Evolutionary conservation across 345 rosid species (phyloP).

Genomic region (Euphorbia lathyris): DNA sequence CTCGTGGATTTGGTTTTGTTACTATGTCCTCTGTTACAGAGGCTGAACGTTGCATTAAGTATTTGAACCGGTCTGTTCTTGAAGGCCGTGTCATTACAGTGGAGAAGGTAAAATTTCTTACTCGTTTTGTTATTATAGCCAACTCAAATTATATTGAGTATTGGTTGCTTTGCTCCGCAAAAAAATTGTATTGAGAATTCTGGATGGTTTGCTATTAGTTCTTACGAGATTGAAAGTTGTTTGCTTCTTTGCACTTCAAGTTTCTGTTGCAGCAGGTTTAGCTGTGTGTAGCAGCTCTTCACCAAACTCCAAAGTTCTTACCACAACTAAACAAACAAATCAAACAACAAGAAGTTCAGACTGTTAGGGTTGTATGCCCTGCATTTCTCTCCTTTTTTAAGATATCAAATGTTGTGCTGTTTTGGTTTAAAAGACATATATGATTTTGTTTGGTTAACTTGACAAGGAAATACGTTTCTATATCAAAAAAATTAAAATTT

Average conservation of each 20-base stretch:
- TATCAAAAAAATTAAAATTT: background rate
- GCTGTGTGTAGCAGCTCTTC: constrained; percentile 97
- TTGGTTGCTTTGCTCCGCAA: background rate
- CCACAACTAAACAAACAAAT: constrained; percentile 63
- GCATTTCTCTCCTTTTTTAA: constrained; percentile 57
- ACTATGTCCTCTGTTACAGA: constrained; percentile 61
- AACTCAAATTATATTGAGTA: background rate
- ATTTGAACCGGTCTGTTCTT: constrained; percentile 67
- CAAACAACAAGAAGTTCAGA: constrained; percentile 58
- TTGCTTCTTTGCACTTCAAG: constrained; percentile 80
- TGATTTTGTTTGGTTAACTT: background rate
- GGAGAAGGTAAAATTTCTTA: constrained; percentile 62
- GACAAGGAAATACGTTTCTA: background rate
- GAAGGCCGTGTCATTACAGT: constrained; percentile 83
- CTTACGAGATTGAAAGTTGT: constrained; percentile 52
- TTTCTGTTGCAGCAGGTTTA: constrained; percentile 88
- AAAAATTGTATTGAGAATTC: constrained; percentile 9
- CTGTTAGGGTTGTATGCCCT: constrained; percentile 90
- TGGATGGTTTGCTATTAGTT: constrained; percentile 25
- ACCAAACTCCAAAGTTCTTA: constrained; percentile 54
- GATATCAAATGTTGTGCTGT: constrained; percentile 21
- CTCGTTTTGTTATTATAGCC: background rate
- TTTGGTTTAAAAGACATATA: background rate
- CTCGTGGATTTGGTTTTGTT: constrained; percentile 95
- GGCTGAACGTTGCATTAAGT: constrained; percentile 75